Percentiles rank a stretch among this genome's conserved stretches.
phyloP scores from a whole-genome alignment of 306 rosid species.

The Gynostemma pentaphyllum region DNA sequence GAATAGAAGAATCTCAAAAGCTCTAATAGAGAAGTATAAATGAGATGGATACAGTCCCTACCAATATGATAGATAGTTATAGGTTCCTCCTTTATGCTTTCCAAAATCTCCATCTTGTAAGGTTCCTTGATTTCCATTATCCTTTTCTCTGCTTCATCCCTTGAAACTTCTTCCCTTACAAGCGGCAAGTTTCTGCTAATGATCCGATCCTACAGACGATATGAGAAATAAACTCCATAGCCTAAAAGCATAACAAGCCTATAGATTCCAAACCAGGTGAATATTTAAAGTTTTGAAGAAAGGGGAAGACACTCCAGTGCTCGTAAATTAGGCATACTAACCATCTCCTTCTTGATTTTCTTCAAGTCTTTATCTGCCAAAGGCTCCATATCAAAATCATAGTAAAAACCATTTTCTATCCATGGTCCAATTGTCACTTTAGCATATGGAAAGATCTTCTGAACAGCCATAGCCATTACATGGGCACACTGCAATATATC shows the following conservation, averaged over 20 bases:
- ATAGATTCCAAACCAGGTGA: constrained; percentile 14
- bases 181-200: constrained; percentile 74
- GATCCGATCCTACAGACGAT: constrained; percentile 61
- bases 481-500: constrained; percentile 66
- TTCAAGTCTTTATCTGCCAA: constrained; percentile 84
- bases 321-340: constrained; percentile 15
- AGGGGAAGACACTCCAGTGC: background rate
- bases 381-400: constrained; percentile 83
- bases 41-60: constrained; percentile 26
- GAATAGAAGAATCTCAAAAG: background rate
- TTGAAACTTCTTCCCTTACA: constrained; percentile 83
- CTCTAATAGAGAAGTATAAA: background rate
- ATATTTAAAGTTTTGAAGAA: background rate
- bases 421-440: constrained; percentile 97
- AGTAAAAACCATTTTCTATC: constrained; percentile 93
- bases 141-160: constrained; percentile 82
- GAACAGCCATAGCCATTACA: constrained; percentile 99
- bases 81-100: constrained; percentile 75
- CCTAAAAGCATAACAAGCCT: constrained; percentile 15
- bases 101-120: constrained; percentile 89
- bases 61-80: constrained; percentile 92
- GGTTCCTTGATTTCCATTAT: constrained; percentile 74
- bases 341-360: constrained; percentile 93
- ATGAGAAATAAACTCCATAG: constrained; percentile 13
- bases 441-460: constrained; percentile 80